Percentiles rank a stretch among this genome's conserved stretches.
Conservation (phyloP, 805 yeast genomes). For the Kodamaea kaohsiungensis region DNA sequence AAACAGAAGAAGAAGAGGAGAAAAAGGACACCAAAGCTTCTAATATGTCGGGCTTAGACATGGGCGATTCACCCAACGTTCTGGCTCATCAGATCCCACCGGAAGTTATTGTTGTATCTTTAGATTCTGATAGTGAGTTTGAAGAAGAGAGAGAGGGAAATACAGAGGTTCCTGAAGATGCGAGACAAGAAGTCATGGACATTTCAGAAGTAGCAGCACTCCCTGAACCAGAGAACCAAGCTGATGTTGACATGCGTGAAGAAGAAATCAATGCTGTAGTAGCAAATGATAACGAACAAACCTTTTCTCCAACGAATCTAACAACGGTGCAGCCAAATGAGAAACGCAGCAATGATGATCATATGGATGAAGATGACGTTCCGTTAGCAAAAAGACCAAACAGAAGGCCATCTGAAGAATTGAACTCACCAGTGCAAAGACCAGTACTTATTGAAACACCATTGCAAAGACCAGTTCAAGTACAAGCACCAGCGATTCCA, state of each 20-base stretch:
- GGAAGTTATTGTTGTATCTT: constrained; percentile 41
- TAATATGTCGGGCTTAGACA: neutral
- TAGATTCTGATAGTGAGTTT: constrained; percentile 50
- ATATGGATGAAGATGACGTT: neutral
- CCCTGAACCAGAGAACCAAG: neutral
- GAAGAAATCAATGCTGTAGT: no score
- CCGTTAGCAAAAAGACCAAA: neutral
- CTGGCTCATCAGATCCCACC: constrained; percentile 5
- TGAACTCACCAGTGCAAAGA: neutral
- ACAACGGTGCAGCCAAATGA: neutral
- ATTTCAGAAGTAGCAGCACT: neutral
- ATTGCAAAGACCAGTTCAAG: no score
- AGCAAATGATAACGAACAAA: no score
- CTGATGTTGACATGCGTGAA: neutral
- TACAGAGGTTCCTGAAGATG: neutral
- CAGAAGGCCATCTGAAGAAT: neutral
- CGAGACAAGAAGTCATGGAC: neutral
- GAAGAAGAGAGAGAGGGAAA: constrained; percentile 26
- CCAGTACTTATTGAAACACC: no score
- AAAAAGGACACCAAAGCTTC: constrained; percentile 1
- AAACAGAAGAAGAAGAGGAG: constrained; percentile 14
- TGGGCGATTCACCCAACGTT: constrained; percentile 2
- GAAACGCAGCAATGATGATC: neutral
- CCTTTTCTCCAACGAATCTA: neutral
- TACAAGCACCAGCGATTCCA: no score